phyloP scores from a whole-genome alignment of 179 eudicot genomes.

The Gypsophila paniculata region DNA sequence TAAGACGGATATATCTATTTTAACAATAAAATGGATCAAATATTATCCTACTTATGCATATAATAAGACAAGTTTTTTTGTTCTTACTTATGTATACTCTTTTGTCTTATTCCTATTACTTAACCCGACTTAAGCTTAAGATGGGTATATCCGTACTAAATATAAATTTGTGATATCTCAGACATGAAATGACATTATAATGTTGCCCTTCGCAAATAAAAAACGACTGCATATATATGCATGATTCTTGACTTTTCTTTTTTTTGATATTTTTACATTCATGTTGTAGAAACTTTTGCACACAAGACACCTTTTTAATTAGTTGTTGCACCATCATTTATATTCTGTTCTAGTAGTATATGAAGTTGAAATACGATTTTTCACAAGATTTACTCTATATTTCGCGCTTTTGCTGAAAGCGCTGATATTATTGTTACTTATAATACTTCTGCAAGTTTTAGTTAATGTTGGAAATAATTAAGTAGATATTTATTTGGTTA shows the following conservation, averaged over 20 bases:
- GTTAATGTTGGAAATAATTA: neutral
- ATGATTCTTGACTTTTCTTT: neutral
- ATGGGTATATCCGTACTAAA: too few relatives aligned
- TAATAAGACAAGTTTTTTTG: too few relatives aligned
- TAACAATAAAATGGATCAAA: too few relatives aligned
- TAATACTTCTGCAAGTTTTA: neutral
- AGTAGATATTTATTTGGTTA: neutral
- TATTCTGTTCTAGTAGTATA: too few relatives aligned
- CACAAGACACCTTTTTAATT: neutral
- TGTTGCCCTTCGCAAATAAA: slow-evolving; percentile 17
- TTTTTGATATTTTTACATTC: neutral
- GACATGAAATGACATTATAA: neutral
- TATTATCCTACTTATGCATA: too few relatives aligned
- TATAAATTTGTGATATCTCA: too few relatives aligned
- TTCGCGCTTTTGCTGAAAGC: neutral
- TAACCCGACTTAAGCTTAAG: too few relatives aligned
- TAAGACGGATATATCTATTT: too few relatives aligned
- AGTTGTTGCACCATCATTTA: too few relatives aligned
- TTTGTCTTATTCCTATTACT: too few relatives aligned
- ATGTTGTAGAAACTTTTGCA: neutral
- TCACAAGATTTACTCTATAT: slow-evolving; percentile 12
- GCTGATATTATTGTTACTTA: neutral
- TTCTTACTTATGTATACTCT: too few relatives aligned
- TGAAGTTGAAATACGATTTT: too few relatives aligned
- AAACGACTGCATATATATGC: slow-evolving; percentile 1